phyloP scores from a whole-genome alignment of 176 grass and related monocot genomes.

The Phoenix dactylifera region DNA sequence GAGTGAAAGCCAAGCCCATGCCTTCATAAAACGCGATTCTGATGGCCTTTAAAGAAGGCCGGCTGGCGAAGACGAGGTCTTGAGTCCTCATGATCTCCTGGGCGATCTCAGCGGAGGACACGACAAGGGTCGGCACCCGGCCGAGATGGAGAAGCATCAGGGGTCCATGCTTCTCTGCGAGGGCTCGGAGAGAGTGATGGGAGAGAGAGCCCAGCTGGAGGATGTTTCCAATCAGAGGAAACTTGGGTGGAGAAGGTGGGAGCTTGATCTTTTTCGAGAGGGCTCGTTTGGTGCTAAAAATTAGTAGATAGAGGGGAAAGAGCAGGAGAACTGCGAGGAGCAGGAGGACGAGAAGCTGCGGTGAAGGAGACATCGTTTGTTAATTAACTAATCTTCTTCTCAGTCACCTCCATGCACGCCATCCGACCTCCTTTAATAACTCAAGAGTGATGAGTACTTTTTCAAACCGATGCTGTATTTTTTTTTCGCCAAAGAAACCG shows the following conservation, averaged over 20 bases:
- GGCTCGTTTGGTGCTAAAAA: background rate
- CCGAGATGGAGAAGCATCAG: constrained; percentile 21
- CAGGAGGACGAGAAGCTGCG: too few species aligned
- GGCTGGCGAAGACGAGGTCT: constrained; percentile 13
- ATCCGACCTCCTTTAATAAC: too few species aligned
- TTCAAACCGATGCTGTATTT: too few species aligned
- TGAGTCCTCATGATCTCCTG: constrained; percentile 20
- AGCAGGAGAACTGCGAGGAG: background rate
- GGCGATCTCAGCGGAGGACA: constrained; percentile 18
- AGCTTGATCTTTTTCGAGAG: background rate
- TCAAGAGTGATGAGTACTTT: too few species aligned
- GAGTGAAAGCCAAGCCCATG: constrained; percentile 7
- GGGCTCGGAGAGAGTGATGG: constrained; percentile 17
- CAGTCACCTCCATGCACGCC: too few species aligned
- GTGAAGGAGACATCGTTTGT: too few species aligned
- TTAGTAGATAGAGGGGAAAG: background rate
- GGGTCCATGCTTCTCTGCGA: constrained; percentile 14
- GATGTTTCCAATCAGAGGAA: constrained; percentile 26
- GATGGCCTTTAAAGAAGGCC: background rate
- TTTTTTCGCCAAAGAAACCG: too few species aligned
- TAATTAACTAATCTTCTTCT: too few species aligned
- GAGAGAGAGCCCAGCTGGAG: constrained; percentile 1
- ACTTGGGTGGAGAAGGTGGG: constrained; percentile 20
- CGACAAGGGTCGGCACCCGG: background rate
- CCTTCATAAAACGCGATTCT: background rate